These are phyloP conservation scores for Tetradesmus obliquus DNA, from an alignment of 139 green algal genomes.

Conservation along the genomic window DNA sequence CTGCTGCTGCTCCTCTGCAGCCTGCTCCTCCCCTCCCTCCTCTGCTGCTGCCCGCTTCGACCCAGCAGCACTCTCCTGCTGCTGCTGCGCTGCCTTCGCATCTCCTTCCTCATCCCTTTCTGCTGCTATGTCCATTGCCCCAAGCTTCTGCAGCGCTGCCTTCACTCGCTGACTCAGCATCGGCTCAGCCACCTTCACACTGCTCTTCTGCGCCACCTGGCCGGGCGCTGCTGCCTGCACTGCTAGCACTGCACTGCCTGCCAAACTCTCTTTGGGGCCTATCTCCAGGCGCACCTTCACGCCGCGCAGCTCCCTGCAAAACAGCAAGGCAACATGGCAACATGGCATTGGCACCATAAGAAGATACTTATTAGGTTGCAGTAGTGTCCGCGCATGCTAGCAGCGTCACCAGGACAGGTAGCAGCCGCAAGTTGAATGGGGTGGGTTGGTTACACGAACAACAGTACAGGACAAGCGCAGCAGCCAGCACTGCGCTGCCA, in stretches of 20 bases:
- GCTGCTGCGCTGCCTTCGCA: neutral
- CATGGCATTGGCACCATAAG: neutral
- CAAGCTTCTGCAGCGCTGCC: conserved; percentile 18
- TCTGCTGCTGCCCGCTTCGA: neutral
- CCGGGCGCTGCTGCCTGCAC: conserved; percentile 19
- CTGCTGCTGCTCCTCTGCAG: conserved; percentile 27
- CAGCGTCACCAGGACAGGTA: neutral
- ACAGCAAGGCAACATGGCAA: neutral
- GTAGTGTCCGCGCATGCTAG: neutral
- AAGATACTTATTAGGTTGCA: neutral
- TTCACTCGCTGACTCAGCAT: conserved; percentile 6
- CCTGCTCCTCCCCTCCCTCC: neutral
- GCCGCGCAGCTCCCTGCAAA: conserved; percentile 39
- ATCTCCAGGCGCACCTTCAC: conserved; percentile 45
- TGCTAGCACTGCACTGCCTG: conserved; percentile 41
- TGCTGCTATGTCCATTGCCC: neutral
- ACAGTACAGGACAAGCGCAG: too few species aligned
- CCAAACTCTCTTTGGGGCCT: conserved; percentile 38
- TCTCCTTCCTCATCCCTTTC: neutral
- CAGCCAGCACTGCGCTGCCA: conserved; percentile 30
- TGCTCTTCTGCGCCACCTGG: conserved; percentile 32
- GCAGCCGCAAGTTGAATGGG: neutral
- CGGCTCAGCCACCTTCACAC: conserved; percentile 28
- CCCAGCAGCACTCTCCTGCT: conserved; percentile 4
- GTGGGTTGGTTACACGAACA: neutral